A percentile compares a stretch with the other conserved stretches of the same genome.
Evolutionary conservation across 768 basidiomycete genomes (phyloP).

Genomic region (Rhizopogon vulgaris): DNA sequence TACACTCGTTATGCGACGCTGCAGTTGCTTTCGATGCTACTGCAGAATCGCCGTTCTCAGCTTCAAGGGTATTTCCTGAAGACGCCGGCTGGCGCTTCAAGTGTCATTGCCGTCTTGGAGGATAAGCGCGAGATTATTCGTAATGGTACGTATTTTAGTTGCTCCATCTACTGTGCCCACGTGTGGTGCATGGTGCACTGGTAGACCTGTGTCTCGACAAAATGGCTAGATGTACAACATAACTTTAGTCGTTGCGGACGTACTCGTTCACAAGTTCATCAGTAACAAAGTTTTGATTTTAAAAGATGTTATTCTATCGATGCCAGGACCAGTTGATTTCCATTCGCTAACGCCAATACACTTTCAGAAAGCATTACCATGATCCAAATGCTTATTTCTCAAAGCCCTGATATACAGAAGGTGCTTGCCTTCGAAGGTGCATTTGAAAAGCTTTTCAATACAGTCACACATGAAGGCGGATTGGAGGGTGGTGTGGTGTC

Average conservation of each 20-base stretch:
- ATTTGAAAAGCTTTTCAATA: conserved; percentile 92
- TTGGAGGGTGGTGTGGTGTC: conserved; percentile 86
- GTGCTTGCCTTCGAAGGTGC: conserved; percentile 94
- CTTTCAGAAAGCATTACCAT: conserved; percentile 73
- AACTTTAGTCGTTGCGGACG: not conserved
- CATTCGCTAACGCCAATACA: not conserved
- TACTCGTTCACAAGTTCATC: not conserved
- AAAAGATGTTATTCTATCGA: not conserved
- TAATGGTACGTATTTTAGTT: conserved; percentile 52
- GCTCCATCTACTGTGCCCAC: not conserved
- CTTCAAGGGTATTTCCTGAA: conserved; percentile 93
- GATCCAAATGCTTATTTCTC: conserved; percentile 72
- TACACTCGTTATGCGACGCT: conserved; percentile 82
- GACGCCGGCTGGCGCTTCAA: conserved; percentile 68
- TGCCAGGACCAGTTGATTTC: not conserved
- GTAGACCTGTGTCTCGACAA: conserved; percentile 1
- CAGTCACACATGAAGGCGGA: conserved; percentile 82
- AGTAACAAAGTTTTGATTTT: not conserved
- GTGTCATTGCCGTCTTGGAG: conserved; percentile 69
- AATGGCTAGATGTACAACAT: not conserved
- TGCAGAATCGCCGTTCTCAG: conserved; percentile 74
- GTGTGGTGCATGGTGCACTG: conserved; percentile 1
- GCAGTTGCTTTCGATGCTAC: conserved; percentile 71
- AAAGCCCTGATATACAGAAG: conserved; percentile 93
- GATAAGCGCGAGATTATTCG: conserved; percentile 86